Percentiles rank a stretch among this genome's conserved stretches.
Conservation (phyloP, 176 grass and related monocot genomes). For the Aegilops longissima region DNA sequence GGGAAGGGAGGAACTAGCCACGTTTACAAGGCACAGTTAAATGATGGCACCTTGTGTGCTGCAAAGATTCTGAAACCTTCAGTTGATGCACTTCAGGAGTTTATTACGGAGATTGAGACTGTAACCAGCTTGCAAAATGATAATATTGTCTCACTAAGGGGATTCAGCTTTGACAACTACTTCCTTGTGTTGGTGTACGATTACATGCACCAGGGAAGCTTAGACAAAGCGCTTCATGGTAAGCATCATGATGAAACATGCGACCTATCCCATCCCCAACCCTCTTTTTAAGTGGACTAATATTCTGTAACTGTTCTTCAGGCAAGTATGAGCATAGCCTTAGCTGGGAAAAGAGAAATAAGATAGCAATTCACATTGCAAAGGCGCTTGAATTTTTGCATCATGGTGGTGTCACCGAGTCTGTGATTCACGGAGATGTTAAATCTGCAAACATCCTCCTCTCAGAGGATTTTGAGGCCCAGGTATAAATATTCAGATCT, state of each 20-base stretch:
- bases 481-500: slow-evolving; percentile 59
- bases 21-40: slow-evolving; percentile 76
- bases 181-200: slow-evolving; percentile 85
- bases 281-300: neutral
- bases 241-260: neutral
- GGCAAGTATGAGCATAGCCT: slow-evolving; percentile 47
- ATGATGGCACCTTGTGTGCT: slow-evolving; percentile 59
- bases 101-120: slow-evolving; percentile 75
- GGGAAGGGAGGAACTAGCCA: slow-evolving; percentile 91
- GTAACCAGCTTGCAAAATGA: slow-evolving; percentile 66
- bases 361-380: slow-evolving; percentile 65
- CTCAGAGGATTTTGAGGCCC: slow-evolving; percentile 70
- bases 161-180: slow-evolving; percentile 90
- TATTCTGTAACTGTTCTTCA: slow-evolving; percentile 40
- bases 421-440: slow-evolving; percentile 90
- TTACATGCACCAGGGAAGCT: slow-evolving; percentile 78
- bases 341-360: slow-evolving; percentile 78
- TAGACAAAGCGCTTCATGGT: slow-evolving; percentile 92
- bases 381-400: slow-evolving; percentile 91
- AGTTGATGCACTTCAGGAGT: slow-evolving; percentile 73
- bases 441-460: slow-evolving; percentile 98
- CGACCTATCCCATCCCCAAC: neutral
- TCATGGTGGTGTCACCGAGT: slow-evolving; percentile 42
- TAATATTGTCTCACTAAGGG: slow-evolving; percentile 68
- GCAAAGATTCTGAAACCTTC: slow-evolving; percentile 86